Conservation (phyloP, 257 asterid species). For the Lavandula angustifolia region DNA sequence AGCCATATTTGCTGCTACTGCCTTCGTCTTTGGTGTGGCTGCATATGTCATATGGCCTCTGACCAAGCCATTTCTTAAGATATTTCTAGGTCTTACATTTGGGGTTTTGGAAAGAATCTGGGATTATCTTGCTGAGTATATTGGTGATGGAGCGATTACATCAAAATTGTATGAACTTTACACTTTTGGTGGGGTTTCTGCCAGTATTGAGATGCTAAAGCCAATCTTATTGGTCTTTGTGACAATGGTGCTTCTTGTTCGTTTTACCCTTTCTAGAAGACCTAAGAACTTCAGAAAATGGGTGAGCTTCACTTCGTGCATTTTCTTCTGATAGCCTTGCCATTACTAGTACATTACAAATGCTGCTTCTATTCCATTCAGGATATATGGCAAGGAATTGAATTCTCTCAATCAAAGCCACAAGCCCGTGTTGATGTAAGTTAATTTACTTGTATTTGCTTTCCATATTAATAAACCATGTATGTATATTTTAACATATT, state of each 20-base stretch:
- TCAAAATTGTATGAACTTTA: conserved; percentile 68
- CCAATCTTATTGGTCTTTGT: conserved; percentile 72
- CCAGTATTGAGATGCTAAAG: conserved; percentile 71
- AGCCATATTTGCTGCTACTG: conserved; percentile 78
- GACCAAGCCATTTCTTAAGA: conserved; percentile 74
- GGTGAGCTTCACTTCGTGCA: conserved; percentile 55
- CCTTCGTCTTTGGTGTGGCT: conserved; percentile 60
- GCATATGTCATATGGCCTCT: conserved; percentile 81
- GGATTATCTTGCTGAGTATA: conserved; percentile 67
- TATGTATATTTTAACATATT: conserved; percentile 27
- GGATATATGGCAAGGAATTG: conserved; percentile 99
- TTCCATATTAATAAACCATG: conserved; percentile 18
- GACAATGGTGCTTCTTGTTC: conserved; percentile 84
- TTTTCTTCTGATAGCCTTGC: conserved; percentile 28
- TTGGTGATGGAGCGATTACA: conserved; percentile 66
- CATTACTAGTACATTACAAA: conserved; percentile 23
- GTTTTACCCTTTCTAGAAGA: conserved; percentile 92
- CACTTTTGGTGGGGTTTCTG: conserved; percentile 74
- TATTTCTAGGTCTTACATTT: conserved; percentile 55
- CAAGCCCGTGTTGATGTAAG: conserved; percentile 99
- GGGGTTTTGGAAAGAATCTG: conserved; percentile 62
- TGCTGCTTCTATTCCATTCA: conserved; percentile 44
- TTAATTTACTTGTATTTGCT: conserved; percentile 23
- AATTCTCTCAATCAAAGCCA: conserved; percentile 94
- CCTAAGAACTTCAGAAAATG: conserved; percentile 94